Base-by-base conservation (phyloP, 108 stramenopile species). In the Nitzschia sp. region DNA sequence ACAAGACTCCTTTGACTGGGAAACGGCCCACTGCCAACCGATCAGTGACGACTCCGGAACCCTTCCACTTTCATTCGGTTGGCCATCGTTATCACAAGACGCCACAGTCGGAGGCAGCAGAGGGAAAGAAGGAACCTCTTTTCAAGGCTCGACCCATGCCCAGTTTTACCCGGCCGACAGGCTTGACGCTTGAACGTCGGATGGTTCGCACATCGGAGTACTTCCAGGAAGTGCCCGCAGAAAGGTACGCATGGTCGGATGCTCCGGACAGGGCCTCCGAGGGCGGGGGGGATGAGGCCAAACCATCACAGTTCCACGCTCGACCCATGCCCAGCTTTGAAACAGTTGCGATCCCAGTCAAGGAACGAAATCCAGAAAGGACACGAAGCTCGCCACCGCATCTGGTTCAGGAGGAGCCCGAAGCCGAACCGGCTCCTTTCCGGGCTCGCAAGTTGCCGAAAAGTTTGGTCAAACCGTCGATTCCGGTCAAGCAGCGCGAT, bases 91-190 rank as follows among this genome's bases (percentile, higher is more conserved):
- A 35, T 1, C 16, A 45, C 28, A 47, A n/a, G 17, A 46, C 15
- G 8, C 32, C 44, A 36, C 31, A 58, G 27, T 4, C 17, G 22
- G 45, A 11, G 27, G 34, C 63, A 15, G 6, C 36, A 13, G n/a
- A 76, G 21, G 63, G 54, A 56, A 36, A 21, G 19, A n/a, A 19
- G 28, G 33, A 17, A 2, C 58, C 0, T 23, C 46, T 4, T 16
- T 72, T 78, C 46, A 57, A 62, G 30, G 66, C 77, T 35, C 58
- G 71, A 45, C 71, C 77, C 0, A 72, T 78, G 71, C 77, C 77
- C 17, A 41, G 57, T 17, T 78, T 72, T 45, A 53, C 27, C 2
- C 27, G 58, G 1, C 70, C 31, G 11, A 61, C 60, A 44, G 60
- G 60, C 1, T 44, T 61, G 41, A 45, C 21, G 6, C 23, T 61